A percentile compares a stretch with the other conserved stretches of the same genome.
Conservation (phyloP, 345 rosid genomes). For the Gossypium bickii region DNA sequence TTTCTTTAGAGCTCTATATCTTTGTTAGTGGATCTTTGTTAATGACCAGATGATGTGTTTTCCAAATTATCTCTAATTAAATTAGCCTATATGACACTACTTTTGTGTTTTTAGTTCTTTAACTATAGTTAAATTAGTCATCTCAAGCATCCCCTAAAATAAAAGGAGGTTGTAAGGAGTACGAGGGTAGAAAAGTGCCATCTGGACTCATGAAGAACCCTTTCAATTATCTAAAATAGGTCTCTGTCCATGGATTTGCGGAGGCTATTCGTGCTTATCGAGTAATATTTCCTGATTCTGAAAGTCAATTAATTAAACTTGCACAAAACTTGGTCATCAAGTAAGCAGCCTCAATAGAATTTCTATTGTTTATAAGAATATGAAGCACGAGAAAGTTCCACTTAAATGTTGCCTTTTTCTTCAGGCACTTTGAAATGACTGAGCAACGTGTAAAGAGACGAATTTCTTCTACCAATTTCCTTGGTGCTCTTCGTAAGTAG, state of each 20-base stretch:
- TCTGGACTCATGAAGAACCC: slow-evolving; percentile 11
- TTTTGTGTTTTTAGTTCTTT: slow-evolving; percentile 1
- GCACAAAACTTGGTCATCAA: slow-evolving; percentile 61
- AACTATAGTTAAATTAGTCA: not conserved
- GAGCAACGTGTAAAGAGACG: slow-evolving; percentile 53
- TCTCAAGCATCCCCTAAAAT: not conserved
- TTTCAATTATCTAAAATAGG: slow-evolving; percentile 39
- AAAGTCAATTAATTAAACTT: slow-evolving; percentile 68
- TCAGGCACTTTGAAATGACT: slow-evolving; percentile 71
- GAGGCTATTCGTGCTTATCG: slow-evolving; percentile 90
- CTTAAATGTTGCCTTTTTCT: not conserved
- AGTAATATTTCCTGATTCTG: slow-evolving; percentile 95
- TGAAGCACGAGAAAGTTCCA: not conserved
- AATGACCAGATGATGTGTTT: not conserved
- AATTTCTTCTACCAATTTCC: slow-evolving; percentile 52
- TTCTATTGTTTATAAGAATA: not conserved
- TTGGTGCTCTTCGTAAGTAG: slow-evolving; percentile 61
- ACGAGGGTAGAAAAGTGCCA: not conserved
- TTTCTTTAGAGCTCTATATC: slow-evolving; percentile 2
- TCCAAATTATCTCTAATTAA: not conserved
- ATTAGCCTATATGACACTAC: not conserved
- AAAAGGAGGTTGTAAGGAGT: not conserved
- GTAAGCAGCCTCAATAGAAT: slow-evolving; percentile 31
- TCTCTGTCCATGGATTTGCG: slow-evolving; percentile 70
- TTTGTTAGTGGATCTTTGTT: not conserved